phyloP scores from a whole-genome alignment of 257 asterid genomes.

The Solanum microdontum region DNA sequence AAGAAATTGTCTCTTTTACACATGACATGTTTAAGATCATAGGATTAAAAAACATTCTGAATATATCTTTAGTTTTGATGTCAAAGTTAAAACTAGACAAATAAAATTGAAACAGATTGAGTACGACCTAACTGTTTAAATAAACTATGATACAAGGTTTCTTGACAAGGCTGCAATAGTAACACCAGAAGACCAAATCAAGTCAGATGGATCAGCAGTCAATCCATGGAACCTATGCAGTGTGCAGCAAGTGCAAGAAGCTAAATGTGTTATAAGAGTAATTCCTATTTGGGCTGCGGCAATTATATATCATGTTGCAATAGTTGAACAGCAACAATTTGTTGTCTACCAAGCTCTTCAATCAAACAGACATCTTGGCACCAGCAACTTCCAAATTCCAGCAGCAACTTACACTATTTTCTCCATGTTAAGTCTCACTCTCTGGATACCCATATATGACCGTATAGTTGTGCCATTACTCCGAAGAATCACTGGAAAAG shows the following conservation, averaged over 20 bases:
- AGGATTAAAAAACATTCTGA: no score
- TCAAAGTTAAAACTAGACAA: neutral
- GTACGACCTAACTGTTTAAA: neutral
- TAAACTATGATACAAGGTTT: conserved; percentile 14
- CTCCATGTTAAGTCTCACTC: conserved; percentile 45
- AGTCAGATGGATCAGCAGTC: conserved; percentile 38
- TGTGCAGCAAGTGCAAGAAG: conserved; percentile 63
- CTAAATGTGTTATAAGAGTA: conserved; percentile 48
- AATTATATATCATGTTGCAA: conserved; percentile 41
- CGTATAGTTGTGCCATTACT: conserved; percentile 35
- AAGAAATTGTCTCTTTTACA: neutral
- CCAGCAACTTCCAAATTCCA: conserved; percentile 41
- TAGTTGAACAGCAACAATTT: conserved; percentile 37
- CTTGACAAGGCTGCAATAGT: conserved; percentile 64
- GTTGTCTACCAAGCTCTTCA: conserved; percentile 72
- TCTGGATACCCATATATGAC: conserved; percentile 59
- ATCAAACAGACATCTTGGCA: conserved; percentile 48
- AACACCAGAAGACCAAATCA: conserved; percentile 30
- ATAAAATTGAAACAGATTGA: no score
- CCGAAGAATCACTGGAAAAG: conserved; percentile 20
- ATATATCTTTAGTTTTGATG: neutral
- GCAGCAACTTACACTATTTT: conserved; percentile 60
- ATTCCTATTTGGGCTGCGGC: conserved; percentile 56
- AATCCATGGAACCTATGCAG: conserved; percentile 60
- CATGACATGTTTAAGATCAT: no score